Conservation (phyloP, 106 monocot genomes). For the Cymbidium sinense region DNA sequence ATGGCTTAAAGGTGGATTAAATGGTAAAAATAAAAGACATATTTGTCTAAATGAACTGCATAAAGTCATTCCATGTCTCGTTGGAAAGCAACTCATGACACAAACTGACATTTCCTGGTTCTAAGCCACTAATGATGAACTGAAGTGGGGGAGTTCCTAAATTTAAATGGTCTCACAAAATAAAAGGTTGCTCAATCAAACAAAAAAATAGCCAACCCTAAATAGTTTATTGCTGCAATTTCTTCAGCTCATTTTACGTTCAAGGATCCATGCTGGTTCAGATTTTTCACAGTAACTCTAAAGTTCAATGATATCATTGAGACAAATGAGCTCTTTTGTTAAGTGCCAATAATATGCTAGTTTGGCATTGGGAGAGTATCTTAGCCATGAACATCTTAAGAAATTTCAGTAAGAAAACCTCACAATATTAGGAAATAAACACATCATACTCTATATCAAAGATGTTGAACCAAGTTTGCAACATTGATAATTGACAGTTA, state of each 20-base stretch:
- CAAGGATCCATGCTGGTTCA: conserved; percentile 47
- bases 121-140: no score
- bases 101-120: no score
- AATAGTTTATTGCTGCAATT: no score
- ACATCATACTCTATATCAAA: neutral
- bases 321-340: conserved; percentile 23
- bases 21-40: neutral
- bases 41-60: neutral
- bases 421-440: neutral
- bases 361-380: conserved; percentile 18
- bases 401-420: neutral
- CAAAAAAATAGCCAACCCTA: no score
- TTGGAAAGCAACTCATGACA: no score
- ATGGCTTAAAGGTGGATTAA: neutral
- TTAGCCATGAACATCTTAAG: conserved; percentile 45
- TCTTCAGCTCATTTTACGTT: neutral
- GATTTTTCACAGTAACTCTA: conserved; percentile 68
- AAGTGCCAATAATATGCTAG: conserved; percentile 15
- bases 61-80: no score
- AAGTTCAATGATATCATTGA: conserved; percentile 60
- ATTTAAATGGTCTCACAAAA: no score
- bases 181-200: no score
- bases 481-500: neutral
- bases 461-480: neutral
- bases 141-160: no score